Conservation (phyloP, 176 grass and related monocot genomes). For the Oryza coarctata region DNA sequence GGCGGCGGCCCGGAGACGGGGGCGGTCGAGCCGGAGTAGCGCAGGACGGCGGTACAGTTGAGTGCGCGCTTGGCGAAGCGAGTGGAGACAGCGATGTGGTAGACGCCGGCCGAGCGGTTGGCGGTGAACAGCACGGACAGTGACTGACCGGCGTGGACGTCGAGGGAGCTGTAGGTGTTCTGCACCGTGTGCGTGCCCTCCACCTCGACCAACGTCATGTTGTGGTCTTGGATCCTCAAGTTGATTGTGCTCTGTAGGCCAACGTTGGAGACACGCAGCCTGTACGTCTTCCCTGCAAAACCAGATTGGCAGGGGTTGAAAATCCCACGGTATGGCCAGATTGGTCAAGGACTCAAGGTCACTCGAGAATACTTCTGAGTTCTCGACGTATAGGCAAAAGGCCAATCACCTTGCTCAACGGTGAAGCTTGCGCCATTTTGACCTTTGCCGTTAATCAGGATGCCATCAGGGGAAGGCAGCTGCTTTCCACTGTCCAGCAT, state of each 20-base stretch:
- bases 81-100: slow-evolving; percentile 65
- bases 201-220: slow-evolving; percentile 73
- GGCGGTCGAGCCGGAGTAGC: slow-evolving; percentile 46
- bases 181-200: slow-evolving; percentile 89
- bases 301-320: not conserved
- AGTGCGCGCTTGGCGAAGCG: slow-evolving; percentile 51
- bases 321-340: not conserved
- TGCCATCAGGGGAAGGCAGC: slow-evolving; percentile 55
- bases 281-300: slow-evolving; percentile 62
- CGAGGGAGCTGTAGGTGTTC: slow-evolving; percentile 63
- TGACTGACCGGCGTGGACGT: slow-evolving; percentile 81
- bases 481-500: slow-evolving; percentile 53
- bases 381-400: not conserved
- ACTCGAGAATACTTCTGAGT: not conserved
- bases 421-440: slow-evolving; percentile 32
- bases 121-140: slow-evolving; percentile 66
- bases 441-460: slow-evolving; percentile 82
- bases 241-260: slow-evolving; percentile 68
- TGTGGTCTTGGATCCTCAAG: slow-evolving; percentile 57
- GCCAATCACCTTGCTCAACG: slow-evolving; percentile 56
- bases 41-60: slow-evolving; percentile 46
- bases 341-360: not conserved
- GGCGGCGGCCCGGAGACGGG: not conserved
- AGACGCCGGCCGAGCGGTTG: slow-evolving; percentile 40
- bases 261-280: slow-evolving; percentile 78